A percentile compares a stretch with the other conserved stretches of the same genome.
Conservation (phyloP, 1,139 yeast genomes). For the Nadsonia commutata region DNA sequence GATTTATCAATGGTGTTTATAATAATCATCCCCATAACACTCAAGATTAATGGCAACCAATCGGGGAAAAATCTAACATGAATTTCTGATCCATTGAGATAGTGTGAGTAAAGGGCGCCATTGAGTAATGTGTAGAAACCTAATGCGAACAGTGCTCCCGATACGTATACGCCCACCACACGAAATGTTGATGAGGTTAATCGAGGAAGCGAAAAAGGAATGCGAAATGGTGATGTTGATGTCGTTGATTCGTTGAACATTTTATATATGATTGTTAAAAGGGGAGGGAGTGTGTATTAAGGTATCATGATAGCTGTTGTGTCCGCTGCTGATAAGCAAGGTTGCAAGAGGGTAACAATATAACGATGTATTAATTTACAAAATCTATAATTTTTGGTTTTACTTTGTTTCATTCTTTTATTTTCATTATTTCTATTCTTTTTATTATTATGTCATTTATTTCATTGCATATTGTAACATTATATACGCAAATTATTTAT, state of each 20-base stretch:
- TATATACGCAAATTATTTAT: constrained; percentile 7
- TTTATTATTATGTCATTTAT: too few species aligned
- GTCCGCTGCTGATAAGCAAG: too few species aligned
- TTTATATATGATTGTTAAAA: neutral
- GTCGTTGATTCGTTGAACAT: neutral
- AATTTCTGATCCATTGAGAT: constrained; percentile 70
- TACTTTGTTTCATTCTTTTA: too few species aligned
- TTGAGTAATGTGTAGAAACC: constrained; percentile 88
- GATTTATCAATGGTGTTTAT: constrained; percentile 85
- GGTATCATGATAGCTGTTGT: too few species aligned
- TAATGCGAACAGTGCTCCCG: constrained; percentile 69
- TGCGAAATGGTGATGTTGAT: constrained; percentile 24
- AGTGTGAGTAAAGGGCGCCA: constrained; percentile 72
- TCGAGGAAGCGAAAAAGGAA: constrained; percentile 2
- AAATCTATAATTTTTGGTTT: too few species aligned
- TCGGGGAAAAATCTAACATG: constrained; percentile 79
- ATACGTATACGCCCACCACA: constrained; percentile 56
- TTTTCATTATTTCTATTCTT: too few species aligned
- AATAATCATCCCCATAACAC: constrained; percentile 80
- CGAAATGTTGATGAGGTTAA: constrained; percentile 34
- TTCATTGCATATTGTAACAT: too few species aligned
- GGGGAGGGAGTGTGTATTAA: too few species aligned
- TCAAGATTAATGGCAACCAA: constrained; percentile 88
- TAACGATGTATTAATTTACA: too few species aligned
- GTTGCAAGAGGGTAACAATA: too few species aligned